Conservation (phyloP, 805 yeast species). For the Saccharomycopsis capsularis region DNA sequence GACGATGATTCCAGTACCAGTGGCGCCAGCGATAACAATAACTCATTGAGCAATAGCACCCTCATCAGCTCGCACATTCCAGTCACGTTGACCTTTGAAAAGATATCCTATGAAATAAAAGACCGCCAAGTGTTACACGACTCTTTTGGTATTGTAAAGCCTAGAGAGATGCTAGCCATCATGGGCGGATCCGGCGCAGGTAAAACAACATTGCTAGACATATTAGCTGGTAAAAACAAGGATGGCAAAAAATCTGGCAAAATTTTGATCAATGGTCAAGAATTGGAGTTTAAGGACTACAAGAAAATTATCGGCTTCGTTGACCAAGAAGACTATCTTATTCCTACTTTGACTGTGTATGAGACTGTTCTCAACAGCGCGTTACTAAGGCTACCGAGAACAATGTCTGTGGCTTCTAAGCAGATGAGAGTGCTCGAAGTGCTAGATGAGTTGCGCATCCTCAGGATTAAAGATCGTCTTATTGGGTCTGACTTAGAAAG, state of each 20-base stretch:
- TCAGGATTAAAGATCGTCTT: constrained; percentile 72
- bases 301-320: constrained; percentile 82
- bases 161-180: constrained; percentile 87
- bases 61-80: constrained; percentile 53
- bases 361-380: constrained; percentile 95
- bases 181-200: constrained; percentile 99
- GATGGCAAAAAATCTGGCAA: constrained; percentile 63
- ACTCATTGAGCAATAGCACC: constrained; percentile 32
- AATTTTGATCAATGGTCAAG: constrained; percentile 69
- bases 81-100: constrained; percentile 68
- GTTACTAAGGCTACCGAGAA: constrained; percentile 71
- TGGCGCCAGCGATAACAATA: constrained; percentile 25
- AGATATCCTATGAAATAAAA: constrained; percentile 55
- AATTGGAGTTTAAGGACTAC: constrained; percentile 36
- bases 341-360: constrained; percentile 91
- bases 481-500: constrained; percentile 86
- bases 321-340: constrained; percentile 86
- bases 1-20: constrained; percentile 12
- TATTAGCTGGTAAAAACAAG: constrained; percentile 82
- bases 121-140: constrained; percentile 48
- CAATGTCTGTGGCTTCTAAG: constrained; percentile 69
- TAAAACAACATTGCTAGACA: constrained; percentile 87
- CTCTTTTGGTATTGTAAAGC: constrained; percentile 70
- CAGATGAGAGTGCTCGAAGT: constrained; percentile 78
- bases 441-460: constrained; percentile 74